Evolutionary conservation across 768 basidiomycete genomes (phyloP).

Genomic region (Amanita pseudoporphyria): DNA sequence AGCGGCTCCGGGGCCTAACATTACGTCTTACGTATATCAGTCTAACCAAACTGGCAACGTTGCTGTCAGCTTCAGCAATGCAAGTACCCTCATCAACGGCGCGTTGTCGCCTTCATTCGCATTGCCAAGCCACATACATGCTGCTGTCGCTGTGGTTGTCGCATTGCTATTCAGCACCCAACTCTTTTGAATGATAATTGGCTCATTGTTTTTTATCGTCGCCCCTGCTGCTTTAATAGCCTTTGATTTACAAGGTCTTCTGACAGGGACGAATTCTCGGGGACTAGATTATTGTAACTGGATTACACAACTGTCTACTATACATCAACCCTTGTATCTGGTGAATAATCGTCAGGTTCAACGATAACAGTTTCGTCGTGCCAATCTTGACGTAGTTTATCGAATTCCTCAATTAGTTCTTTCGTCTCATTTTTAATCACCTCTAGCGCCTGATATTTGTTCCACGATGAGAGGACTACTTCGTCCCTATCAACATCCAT

Average conservation of each 20-base stretch:
- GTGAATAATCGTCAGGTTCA: neutral
- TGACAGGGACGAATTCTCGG: neutral
- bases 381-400: constrained; percentile 17
- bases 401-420: constrained; percentile 53
- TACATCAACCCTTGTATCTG: neutral
- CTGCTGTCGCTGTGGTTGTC: constrained; percentile 17
- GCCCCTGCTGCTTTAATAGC: neutral
- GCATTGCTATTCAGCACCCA: constrained; percentile 14
- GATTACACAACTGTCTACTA: neutral
- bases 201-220: neutral
- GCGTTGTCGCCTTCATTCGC: constrained; percentile 16
- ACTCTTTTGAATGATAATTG: constrained; percentile 8
- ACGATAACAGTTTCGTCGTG: constrained; percentile 13
- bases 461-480: constrained; percentile 38
- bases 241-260: neutral
- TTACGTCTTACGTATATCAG: constrained; percentile 59
- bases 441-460: constrained; percentile 39
- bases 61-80: constrained; percentile 47
- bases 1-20: constrained; percentile 27
- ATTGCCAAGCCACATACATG: constrained; percentile 6
- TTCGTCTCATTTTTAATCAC: constrained; percentile 45
- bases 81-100: constrained; percentile 43
- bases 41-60: constrained; percentile 46
- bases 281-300: neutral
- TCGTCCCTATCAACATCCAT: constrained; percentile 26